These are phyloP conservation scores for Mytilinidion resinicola DNA, from an alignment of 495 filamentous ascomycete species.

Conservation along the genomic window DNA sequence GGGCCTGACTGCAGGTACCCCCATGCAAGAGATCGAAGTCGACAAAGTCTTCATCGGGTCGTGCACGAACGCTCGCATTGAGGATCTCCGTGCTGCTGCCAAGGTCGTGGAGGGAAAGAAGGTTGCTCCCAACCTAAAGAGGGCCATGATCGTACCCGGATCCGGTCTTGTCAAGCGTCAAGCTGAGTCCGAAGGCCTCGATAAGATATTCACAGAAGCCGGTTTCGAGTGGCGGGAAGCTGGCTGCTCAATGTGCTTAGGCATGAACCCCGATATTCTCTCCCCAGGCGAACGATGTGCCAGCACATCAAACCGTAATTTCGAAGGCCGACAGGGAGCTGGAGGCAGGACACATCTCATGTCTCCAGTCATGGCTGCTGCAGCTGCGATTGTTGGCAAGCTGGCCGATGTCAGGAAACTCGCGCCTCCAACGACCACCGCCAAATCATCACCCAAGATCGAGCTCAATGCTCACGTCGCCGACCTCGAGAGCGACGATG, in stretches of 20 bases:
- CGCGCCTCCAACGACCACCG: constrained; percentile 39
- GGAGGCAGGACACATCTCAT: constrained; percentile 91
- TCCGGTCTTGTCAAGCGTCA: constrained; percentile 92
- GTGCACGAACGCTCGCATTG: constrained; percentile 94
- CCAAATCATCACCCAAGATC: constrained; percentile 49
- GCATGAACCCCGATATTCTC: constrained; percentile 99
- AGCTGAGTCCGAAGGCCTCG: constrained; percentile 85
- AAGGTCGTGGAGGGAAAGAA: constrained; percentile 79
- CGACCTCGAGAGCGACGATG: constrained; percentile 68
- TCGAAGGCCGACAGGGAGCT: constrained; percentile 93
- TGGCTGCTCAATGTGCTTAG: constrained; percentile 96
- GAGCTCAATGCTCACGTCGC: constrained; percentile 58
- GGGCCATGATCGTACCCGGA: constrained; percentile 92
- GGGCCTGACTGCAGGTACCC: constrained; percentile 77
- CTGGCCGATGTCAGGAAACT: constrained; percentile 86
- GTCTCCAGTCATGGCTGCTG: constrained; percentile 94
- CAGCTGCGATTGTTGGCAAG: constrained; percentile 81
- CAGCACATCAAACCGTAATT: constrained; percentile 94
- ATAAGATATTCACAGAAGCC: constrained; percentile 84
- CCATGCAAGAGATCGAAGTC: constrained; percentile 80
- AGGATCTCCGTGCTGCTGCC: constrained; percentile 87
- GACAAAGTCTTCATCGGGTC: constrained; percentile 99
- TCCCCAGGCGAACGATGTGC: constrained; percentile 89
- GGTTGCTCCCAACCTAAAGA: constrained; percentile 79
- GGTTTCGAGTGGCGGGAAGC: constrained; percentile 98